Evolutionary conservation across 176 grass and related monocot genomes (phyloP).

Genomic region (Zoysia pacifica): DNA sequence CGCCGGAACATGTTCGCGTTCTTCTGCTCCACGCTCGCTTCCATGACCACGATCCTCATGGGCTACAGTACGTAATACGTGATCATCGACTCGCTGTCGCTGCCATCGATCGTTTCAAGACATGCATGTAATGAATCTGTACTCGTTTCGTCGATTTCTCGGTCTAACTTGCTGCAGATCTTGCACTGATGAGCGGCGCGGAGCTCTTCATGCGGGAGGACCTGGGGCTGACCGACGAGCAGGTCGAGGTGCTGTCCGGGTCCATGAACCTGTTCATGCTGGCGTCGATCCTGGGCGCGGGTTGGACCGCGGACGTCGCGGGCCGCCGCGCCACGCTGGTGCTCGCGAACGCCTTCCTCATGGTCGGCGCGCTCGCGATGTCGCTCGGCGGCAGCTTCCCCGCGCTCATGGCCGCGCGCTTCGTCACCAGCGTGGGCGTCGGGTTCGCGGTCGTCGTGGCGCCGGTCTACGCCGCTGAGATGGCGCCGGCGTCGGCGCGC

Average conservation of each 20-base stretch:
- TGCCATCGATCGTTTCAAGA: not conserved
- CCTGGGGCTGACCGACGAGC: not conserved
- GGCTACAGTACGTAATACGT: slow-evolving; percentile 34
- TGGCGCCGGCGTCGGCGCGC: not conserved
- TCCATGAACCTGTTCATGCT: slow-evolving; percentile 6
- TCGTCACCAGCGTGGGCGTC: not conserved
- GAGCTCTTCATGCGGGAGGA: not conserved
- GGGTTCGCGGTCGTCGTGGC: not conserved
- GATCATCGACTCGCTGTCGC: not conserved
- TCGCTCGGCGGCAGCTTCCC: not conserved
- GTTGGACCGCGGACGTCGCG: not conserved
- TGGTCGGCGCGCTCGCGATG: not conserved
- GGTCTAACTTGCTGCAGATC: not conserved
- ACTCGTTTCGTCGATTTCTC: not conserved
- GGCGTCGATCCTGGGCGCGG: not conserved
- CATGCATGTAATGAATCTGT: not conserved
- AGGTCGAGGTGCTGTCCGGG: not conserved
- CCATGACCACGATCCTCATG: slow-evolving; percentile 51
- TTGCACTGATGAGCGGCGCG: not conserved
- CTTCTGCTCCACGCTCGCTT: slow-evolving; percentile 43
- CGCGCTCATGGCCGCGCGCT: not conserved
- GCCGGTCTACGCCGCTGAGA: not conserved
- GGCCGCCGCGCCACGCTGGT: not conserved
- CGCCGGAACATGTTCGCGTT: slow-evolving; percentile 39
- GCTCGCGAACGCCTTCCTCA: not conserved